A percentile compares a stretch with the other conserved stretches of the same genome.
These are phyloP conservation scores for Serpula lacrymans DNA, from an alignment of 768 basidiomycete genomes.

Conservation along the genomic window DNA sequence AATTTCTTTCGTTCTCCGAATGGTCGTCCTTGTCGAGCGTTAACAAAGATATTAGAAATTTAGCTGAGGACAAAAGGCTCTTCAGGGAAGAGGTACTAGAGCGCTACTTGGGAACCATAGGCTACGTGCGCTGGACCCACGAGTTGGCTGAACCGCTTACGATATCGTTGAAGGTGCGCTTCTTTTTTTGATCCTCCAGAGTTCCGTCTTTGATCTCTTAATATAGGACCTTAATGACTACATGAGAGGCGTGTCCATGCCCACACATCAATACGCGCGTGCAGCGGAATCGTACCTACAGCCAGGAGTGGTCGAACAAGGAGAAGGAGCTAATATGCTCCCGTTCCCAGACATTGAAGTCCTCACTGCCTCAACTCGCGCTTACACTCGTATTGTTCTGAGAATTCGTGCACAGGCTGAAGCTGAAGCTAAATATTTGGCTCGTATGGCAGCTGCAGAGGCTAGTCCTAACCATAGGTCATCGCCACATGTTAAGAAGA, in stretches of 20 bases:
- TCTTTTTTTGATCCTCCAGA: not conserved
- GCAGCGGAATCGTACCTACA: constrained; percentile 58
- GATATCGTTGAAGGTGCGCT: constrained; percentile 60
- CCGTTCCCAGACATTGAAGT: constrained; percentile 43
- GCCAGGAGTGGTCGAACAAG: constrained; percentile 37
- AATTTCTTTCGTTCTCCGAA: constrained; percentile 66
- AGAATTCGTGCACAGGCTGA: constrained; percentile 80
- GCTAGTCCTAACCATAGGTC: not conserved
- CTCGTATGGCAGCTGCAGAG: constrained; percentile 11
- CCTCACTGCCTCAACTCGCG: constrained; percentile 60
- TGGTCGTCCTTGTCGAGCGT: constrained; percentile 62
- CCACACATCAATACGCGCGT: constrained; percentile 67
- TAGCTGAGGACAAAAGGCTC: constrained; percentile 47
- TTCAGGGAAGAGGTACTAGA: constrained; percentile 67
- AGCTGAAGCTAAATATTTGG: constrained; percentile 36
- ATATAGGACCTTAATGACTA: constrained; percentile 76
- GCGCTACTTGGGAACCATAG: constrained; percentile 65
- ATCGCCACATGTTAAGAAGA: constrained; percentile 14
- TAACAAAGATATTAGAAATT: constrained; percentile 49
- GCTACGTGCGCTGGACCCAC: constrained; percentile 63
- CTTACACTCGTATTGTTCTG: constrained; percentile 78
- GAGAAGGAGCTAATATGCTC: constrained; percentile 37
- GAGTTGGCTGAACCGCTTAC: constrained; percentile 58
- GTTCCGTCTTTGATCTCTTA: not conserved
- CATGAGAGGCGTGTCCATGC: constrained; percentile 75